A percentile compares a stretch with the other conserved stretches of the same genome.
phyloP scores from a whole-genome alignment of 2,329 filamentous ascomycete species.

The Coleophoma eucalyptorum region DNA sequence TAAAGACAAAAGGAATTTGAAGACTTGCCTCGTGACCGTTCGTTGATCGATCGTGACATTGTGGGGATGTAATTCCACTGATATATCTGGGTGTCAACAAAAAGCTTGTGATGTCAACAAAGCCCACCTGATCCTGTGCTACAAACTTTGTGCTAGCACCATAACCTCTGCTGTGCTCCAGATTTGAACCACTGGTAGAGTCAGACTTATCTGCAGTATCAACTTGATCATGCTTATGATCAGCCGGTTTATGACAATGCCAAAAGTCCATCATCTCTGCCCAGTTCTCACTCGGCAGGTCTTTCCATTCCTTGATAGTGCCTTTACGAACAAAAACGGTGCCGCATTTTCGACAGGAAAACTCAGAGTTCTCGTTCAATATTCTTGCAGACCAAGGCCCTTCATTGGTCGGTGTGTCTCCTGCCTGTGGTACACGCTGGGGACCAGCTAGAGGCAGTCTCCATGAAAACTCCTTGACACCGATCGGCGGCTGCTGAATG shows the following conservation, averaged over 20 bases:
- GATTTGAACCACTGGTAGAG: constrained; percentile 21
- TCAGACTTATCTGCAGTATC: constrained; percentile 27
- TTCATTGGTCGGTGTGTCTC: constrained; percentile 14
- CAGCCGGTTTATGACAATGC: constrained; percentile 94
- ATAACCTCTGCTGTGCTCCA: constrained; percentile 67
- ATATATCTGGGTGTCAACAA: constrained; percentile 31
- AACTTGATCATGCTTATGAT: constrained; percentile 43
- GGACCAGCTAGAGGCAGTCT: constrained; percentile 39
- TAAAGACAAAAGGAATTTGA: constrained; percentile 2
- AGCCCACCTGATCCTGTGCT: constrained; percentile 62
- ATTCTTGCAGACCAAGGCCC: constrained; percentile 50
- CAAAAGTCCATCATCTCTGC: constrained; percentile 99
- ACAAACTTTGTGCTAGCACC: constrained; percentile 74
- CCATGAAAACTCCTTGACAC: constrained; percentile 43
- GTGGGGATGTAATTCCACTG: not conserved
- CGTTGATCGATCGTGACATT: not conserved
- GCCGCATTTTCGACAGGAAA: constrained; percentile 36
- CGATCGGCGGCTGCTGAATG: constrained; percentile 17
- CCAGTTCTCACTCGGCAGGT: constrained; percentile 95
- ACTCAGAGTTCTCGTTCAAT: constrained; percentile 30
- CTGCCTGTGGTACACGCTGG: constrained; percentile 5
- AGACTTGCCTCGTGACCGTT: not conserved
- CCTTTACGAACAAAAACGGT: constrained; percentile 35
- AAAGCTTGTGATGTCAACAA: constrained; percentile 79
- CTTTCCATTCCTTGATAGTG: constrained; percentile 67